phyloP scores from a whole-genome alignment of 2,329 filamentous ascomycete species.

The Atkinsonella hypoxylon region DNA sequence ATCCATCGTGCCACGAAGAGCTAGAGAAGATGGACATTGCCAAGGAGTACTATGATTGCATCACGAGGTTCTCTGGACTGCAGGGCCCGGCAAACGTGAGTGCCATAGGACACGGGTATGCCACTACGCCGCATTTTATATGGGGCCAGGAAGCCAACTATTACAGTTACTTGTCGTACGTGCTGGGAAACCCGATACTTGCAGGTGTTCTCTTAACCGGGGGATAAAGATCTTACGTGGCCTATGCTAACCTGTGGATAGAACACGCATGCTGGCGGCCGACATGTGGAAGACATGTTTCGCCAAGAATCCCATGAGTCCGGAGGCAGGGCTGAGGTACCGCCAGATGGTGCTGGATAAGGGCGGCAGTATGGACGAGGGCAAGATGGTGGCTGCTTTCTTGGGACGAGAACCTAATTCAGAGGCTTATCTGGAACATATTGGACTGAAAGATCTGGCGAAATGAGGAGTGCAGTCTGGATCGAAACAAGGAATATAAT shows the following conservation, averaged over 20 bases:
- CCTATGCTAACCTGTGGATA: not conserved
- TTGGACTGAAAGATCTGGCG: not conserved
- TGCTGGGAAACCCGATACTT: not conserved
- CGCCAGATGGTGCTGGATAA: slow-evolving; percentile 1
- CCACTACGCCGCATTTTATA: not conserved
- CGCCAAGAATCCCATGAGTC: not conserved
- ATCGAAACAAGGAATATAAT: too few relatives aligned
- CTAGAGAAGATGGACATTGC: not conserved
- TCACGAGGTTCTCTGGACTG: not conserved
- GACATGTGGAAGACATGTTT: slow-evolving; percentile 4
- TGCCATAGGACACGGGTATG: too few relatives aligned
- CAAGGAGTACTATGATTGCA: not conserved
- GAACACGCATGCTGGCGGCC: slow-evolving; percentile 1
- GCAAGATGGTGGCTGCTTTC: not conserved
- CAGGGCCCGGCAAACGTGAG: not conserved
- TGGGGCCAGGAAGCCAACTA: slow-evolving; percentile 4
- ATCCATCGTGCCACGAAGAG: slow-evolving; percentile 1
- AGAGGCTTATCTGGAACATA: not conserved
- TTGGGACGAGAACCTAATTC: slow-evolving; percentile 1
- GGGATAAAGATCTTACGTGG: too few relatives aligned
- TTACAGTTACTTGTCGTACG: slow-evolving; percentile 4
- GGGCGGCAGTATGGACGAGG: slow-evolving; percentile 4
- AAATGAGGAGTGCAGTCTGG: not conserved
- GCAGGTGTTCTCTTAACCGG: too few relatives aligned
- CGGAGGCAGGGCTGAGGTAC: not conserved